Evolutionary conservation across 139 green algal genomes (phyloP).

Genomic region (Chlamydomonas urium): DNA sequence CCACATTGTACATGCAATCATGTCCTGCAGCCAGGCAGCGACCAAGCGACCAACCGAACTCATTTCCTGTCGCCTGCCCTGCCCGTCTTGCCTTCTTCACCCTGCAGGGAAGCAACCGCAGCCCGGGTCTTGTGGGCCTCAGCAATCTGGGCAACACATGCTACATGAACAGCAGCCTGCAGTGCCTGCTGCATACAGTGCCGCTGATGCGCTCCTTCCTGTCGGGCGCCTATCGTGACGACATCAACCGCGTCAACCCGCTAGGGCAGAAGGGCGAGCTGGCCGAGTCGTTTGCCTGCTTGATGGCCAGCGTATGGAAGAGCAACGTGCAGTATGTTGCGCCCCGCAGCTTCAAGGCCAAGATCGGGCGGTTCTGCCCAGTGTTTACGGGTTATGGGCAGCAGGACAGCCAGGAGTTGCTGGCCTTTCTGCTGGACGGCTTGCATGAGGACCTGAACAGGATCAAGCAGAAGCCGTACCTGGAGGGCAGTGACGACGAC

Average conservation of each 20-base stretch:
- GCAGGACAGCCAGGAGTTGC: slow-evolving; percentile 88
- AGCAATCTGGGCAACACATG: slow-evolving; percentile 85
- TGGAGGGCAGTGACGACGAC: not conserved
- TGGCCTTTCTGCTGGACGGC: slow-evolving; percentile 93
- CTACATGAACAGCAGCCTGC: slow-evolving; percentile 76
- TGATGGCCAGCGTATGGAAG: slow-evolving; percentile 86
- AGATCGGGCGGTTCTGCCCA: slow-evolving; percentile 79
- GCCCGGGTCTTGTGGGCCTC: slow-evolving; percentile 48
- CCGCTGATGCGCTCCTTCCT: slow-evolving; percentile 76
- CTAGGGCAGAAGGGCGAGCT: slow-evolving; percentile 89
- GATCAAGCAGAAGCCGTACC: slow-evolving; percentile 87
- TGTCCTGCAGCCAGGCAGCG: too few relatives aligned
- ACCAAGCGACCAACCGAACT: too few relatives aligned
- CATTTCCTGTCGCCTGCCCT: too few relatives aligned
- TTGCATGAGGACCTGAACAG: slow-evolving; percentile 97
- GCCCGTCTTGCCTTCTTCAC: too few relatives aligned
- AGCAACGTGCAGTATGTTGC: slow-evolving; percentile 27
- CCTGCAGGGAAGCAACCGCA: not conserved
- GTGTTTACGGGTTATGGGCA: slow-evolving; percentile 93
- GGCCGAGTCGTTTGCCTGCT: slow-evolving; percentile 74
- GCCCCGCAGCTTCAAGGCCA: slow-evolving; percentile 24
- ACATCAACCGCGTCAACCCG: slow-evolving; percentile 86
- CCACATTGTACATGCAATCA: too few relatives aligned
- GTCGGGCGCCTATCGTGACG: slow-evolving; percentile 49
- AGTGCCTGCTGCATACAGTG: slow-evolving; percentile 87